A percentile compares a stretch with the other conserved stretches of the same genome.
Conservation (phyloP, 2,329 filamentous ascomycete species). For the Verticillium longisporum region DNA sequence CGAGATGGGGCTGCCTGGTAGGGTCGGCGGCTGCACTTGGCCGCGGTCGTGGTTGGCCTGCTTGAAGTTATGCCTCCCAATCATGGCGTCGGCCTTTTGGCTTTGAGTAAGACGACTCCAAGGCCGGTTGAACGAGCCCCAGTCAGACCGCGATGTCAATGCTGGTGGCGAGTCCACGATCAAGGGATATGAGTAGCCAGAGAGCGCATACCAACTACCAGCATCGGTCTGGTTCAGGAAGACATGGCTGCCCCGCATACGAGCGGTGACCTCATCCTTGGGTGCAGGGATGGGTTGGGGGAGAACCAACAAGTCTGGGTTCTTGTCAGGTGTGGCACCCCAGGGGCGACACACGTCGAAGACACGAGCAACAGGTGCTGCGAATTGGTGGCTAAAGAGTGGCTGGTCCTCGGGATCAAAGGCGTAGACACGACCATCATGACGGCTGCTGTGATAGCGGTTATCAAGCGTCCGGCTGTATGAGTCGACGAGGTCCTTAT, state of each 20-base stretch:
- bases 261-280: constrained; percentile 39
- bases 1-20: constrained; percentile 26
- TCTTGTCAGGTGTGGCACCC: constrained; percentile 52
- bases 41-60: constrained; percentile 19
- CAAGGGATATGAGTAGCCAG: constrained; percentile 76
- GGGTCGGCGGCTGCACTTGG: constrained; percentile 26
- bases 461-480: constrained; percentile 76
- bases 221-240: constrained; percentile 80
- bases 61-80: constrained; percentile 65
- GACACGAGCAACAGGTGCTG: constrained; percentile 75
- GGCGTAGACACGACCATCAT: constrained; percentile 77
- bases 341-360: constrained; percentile 80
- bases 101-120: constrained; percentile 31
- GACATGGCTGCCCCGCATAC: constrained; percentile 56
- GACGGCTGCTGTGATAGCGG: constrained; percentile 80
- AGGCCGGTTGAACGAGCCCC: constrained; percentile 35
- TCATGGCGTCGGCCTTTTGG: constrained; percentile 54
- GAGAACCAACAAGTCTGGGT: constrained; percentile 74
- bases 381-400: constrained; percentile 62
- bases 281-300: constrained; percentile 71
- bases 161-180: constrained; percentile 61
- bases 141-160: constrained; percentile 36
- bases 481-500: constrained; percentile 79
- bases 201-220: constrained; percentile 94
- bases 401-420: constrained; percentile 59